Conservation (phyloP, 768 basidiomycete genomes). For the Lactifluus pinguis region DNA sequence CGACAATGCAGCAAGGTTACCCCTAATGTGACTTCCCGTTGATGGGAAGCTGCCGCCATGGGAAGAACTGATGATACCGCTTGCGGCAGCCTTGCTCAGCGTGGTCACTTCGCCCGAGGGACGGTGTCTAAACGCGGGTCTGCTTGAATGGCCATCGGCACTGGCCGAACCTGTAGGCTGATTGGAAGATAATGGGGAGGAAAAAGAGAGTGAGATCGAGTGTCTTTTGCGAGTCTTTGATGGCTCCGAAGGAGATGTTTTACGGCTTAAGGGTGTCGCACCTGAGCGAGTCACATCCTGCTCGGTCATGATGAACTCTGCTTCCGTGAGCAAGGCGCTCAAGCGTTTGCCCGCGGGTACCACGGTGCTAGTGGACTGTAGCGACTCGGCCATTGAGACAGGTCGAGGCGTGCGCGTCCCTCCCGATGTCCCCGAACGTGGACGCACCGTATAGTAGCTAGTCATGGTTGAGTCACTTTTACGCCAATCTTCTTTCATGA, state of each 20-base stretch:
- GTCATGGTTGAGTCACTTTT: conserved; percentile 74
- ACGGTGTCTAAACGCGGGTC: conserved; percentile 3
- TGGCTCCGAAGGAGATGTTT: conserved; percentile 37
- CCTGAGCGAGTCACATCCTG: conserved; percentile 32
- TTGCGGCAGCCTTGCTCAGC: conserved; percentile 34
- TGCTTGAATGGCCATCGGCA: conserved; percentile 1
- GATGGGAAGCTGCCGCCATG: conserved; percentile 26
- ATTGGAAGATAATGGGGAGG: conserved; percentile 25
- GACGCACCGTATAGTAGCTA: conserved; percentile 63
- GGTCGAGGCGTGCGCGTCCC: conserved; percentile 52
- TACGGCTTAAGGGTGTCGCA: conserved; percentile 19
- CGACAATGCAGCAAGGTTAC: conserved; percentile 41
- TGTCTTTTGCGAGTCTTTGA: conserved; percentile 45
- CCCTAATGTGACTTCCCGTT: conserved; percentile 37
- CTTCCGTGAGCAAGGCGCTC: conserved; percentile 59
- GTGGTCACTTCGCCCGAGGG: conserved; percentile 29
- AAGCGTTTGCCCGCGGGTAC: conserved; percentile 58
- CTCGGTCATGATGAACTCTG: conserved; percentile 58
- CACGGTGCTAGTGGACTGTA: conserved; percentile 65
- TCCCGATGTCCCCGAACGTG: conserved; percentile 32
- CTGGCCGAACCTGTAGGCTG: not conserved
- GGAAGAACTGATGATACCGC: conserved; percentile 35
- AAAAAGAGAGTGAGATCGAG: conserved; percentile 54
- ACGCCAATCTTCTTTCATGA: conserved; percentile 60
- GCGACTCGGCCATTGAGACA: conserved; percentile 69